Percentiles rank a stretch among this genome's conserved stretches.
Evolutionary conservation across 1,284 basidiomycete species (phyloP).

Genomic region (Phellopilus nigrolimitatus): DNA sequence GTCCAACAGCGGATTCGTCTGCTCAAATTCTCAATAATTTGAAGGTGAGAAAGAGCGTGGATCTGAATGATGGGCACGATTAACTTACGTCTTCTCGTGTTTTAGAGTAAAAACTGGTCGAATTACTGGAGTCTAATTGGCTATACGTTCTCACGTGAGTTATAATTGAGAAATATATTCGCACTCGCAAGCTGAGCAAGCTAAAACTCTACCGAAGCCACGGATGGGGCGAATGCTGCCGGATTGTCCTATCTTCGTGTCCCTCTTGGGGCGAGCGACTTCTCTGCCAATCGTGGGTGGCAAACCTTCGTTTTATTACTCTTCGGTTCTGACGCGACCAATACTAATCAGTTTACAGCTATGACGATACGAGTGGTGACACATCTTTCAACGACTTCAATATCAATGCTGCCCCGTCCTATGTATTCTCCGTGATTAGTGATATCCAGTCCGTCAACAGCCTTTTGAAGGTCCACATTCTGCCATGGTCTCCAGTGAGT

Average conservation of each 20-base stretch:
- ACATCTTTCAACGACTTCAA: conserved; percentile 44
- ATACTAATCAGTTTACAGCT: conserved; percentile 38
- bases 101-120: conserved; percentile 35
- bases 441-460: conserved; percentile 46
- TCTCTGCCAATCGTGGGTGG: conserved; percentile 40
- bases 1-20: conserved; percentile 44
- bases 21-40: conserved; percentile 44
- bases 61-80: not conserved
- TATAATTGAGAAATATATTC: no score
- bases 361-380: conserved; percentile 44
- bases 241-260: conserved; percentile 48
- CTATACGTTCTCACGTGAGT: conserved; percentile 40
- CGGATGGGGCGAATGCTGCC: conserved; percentile 43
- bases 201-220: no score
- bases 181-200: no score
- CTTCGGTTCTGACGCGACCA: not conserved
- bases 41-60: conserved; percentile 36
- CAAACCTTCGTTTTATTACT: not conserved
- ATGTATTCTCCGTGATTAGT: conserved; percentile 44
- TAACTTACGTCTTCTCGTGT: not conserved
- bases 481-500: conserved; percentile 53
- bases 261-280: conserved; percentile 51
- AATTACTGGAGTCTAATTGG: conserved; percentile 45
- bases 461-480: conserved; percentile 37
- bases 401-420: conserved; percentile 42